Evolutionary conservation across 2,329 filamentous ascomycete genomes (phyloP), one percentile per base, ranked within the genome.

Genomic region (Rhynchosporium agropyri): DNA sequence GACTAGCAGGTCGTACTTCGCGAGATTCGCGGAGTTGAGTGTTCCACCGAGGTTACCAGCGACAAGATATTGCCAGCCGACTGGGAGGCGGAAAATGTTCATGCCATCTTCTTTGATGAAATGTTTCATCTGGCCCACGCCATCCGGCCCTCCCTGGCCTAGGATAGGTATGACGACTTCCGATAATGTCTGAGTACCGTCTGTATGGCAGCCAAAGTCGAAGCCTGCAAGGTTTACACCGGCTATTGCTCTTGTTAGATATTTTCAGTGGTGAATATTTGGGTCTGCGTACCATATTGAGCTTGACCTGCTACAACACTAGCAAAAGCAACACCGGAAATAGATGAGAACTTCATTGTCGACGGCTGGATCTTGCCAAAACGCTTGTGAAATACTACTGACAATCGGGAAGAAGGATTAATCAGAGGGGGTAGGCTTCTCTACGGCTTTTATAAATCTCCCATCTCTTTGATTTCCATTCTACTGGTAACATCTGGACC

Each of bases 61-160:
- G 62, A 81, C 76, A n/a, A 88, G 78, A 67, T 80, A 87, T 68
- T 88, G 84, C 85, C 85, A 88, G 15, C 78, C 77, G 0, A 84
- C 79, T 0, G 83, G 83, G 8, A 88, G 76, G 43, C 84, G 80
- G 73, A 86, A 82, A 43, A 83, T 75, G 70, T 86, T 86, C 59
- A 87, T 75, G 10, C 50, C 31, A 13, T 62, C 60, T 31, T 45
- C 33, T 31, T 20, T 40, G 31, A 49, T 38, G 38, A 70, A 71
- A 40, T 71, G 69, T 9, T 54, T 3, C 67, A 72, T 71, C 60
- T 72, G 69, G 1, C 61, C 67, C 9, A 62, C 38, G 1, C 75
- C 75, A 65, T 78, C 75, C 6, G 70, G 68, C 2, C 75, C 72
- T 7, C 72, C 72, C 3, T 74, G 54, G 15, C 65, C 53, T 4